Evolutionary conservation across 352 stramenopile species (phyloP).

Genomic region (Phytophthora kernoviae): DNA sequence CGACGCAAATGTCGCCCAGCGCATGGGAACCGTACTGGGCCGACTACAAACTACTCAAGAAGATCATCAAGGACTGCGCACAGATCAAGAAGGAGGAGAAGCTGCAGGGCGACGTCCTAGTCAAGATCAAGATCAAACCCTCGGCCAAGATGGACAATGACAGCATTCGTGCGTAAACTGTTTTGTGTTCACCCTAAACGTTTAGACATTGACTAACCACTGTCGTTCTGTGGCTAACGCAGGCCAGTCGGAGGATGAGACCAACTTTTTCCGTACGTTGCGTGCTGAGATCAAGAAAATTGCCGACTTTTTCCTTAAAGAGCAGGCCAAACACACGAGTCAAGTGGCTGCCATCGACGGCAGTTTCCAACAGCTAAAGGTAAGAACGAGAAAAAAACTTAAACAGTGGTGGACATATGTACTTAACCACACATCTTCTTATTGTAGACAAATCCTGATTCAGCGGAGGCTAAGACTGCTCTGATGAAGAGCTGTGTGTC

Average conservation of each 20-base stretch:
- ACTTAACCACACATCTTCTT: constrained; percentile 8
- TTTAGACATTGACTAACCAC: not conserved
- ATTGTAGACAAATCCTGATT: constrained; percentile 46
- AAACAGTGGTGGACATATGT: not conserved
- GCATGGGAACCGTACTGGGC: constrained; percentile 82
- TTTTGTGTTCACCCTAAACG: not conserved
- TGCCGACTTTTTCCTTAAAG: constrained; percentile 83
- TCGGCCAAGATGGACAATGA: constrained; percentile 85
- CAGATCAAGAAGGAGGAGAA: constrained; percentile 89
- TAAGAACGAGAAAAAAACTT: constrained; percentile 15
- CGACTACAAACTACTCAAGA: constrained; percentile 91
- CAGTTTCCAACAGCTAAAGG: constrained; percentile 69
- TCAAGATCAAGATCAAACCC: constrained; percentile 83
- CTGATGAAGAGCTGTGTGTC: constrained; percentile 85
- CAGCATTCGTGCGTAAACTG: constrained; percentile 73
- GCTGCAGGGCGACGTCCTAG: constrained; percentile 70
- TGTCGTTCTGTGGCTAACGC: constrained; percentile 1
- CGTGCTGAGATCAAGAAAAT: constrained; percentile 88
- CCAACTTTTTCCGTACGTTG: constrained; percentile 89
- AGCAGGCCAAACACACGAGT: constrained; percentile 74
- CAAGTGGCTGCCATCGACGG: constrained; percentile 71
- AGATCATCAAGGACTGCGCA: constrained; percentile 91
- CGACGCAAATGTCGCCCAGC: constrained; percentile 80
- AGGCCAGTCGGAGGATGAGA: constrained; percentile 85
- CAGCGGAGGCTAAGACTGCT: constrained; percentile 68